Conservation (phyloP, 2,329 filamentous ascomycete genomes). For the Penicillium sp. region DNA sequence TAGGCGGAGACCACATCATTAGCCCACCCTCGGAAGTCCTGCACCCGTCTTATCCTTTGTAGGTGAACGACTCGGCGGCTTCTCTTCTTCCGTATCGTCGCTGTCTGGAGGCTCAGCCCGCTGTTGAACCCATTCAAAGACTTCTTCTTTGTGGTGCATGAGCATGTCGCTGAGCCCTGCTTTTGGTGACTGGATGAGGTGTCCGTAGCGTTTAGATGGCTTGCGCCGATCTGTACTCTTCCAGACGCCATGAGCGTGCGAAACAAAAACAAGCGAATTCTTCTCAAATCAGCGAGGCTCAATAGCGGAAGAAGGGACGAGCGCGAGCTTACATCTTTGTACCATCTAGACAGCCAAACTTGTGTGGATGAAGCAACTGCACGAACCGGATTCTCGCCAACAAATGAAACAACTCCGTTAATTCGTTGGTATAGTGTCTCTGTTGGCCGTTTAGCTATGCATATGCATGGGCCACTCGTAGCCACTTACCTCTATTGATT, state of each 20-base stretch:
- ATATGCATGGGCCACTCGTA: background rate
- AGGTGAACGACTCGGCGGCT: constrained; percentile 24
- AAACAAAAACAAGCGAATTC: constrained; percentile 80
- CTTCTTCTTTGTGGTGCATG: constrained; percentile 55
- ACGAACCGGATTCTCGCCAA: constrained; percentile 73
- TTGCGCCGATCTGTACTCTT: constrained; percentile 62
- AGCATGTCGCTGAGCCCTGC: constrained; percentile 62
- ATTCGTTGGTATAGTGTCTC: constrained; percentile 69
- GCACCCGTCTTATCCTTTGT: constrained; percentile 21
- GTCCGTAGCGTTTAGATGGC: constrained; percentile 62
- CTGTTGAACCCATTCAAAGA: constrained; percentile 53
- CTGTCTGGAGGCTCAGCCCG: constrained; percentile 35
- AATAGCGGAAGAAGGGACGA: background rate
- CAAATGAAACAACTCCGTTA: constrained; percentile 78
- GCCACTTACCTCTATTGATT: constrained; percentile 68
- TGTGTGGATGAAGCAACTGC: constrained; percentile 79
- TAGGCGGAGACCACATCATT: background rate
- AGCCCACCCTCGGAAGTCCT: constrained; percentile 7
- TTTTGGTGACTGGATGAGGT: constrained; percentile 52
- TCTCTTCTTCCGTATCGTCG: constrained; percentile 34
- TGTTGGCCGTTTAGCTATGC: constrained; percentile 28
- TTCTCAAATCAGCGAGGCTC: constrained; percentile 26
- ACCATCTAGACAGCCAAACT: constrained; percentile 75
- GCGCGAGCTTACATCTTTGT: constrained; percentile 62
- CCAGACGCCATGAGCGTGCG: constrained; percentile 77